Percentiles rank a stretch among this genome's conserved stretches.
Evolutionary conservation across 1,284 basidiomycete species (phyloP).

Genomic region (Meripilus lineatus): DNA sequence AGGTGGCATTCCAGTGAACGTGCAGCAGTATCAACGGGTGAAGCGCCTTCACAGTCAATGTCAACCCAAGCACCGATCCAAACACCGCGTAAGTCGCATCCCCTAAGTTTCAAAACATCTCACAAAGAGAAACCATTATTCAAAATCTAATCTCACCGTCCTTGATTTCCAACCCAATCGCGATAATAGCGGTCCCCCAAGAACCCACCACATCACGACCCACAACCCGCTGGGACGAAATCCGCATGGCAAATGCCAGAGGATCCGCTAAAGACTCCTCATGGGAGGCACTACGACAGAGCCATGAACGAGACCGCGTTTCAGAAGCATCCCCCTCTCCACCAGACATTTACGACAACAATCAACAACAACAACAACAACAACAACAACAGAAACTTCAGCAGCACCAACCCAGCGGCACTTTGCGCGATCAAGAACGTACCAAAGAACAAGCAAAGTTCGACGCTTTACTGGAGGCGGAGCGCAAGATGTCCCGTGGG

Average conservation of each 20-base stretch:
- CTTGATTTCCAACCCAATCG: too few relatives aligned
- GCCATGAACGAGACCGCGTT: constrained; percentile 40
- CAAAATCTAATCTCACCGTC: too few relatives aligned
- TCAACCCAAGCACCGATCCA: too few relatives aligned
- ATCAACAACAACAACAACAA: constrained; percentile 3
- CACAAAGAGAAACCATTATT: too few relatives aligned
- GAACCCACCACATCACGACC: constrained; percentile 15
- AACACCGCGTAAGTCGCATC: too few relatives aligned
- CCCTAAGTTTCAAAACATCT: too few relatives aligned
- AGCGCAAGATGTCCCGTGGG: constrained; percentile 34
- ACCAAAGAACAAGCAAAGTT: constrained; percentile 48
- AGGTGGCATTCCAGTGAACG: too few relatives aligned
- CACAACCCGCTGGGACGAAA: constrained; percentile 55
- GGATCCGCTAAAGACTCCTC: constrained; percentile 42
- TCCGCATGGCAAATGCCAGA: constrained; percentile 47
- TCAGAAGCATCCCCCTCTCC: constrained; percentile 6
- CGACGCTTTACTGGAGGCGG: constrained; percentile 53
- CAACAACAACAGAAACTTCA: not conserved
- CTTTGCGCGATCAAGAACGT: constrained; percentile 30
- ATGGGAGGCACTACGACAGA: constrained; percentile 64
- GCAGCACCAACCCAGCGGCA: not conserved
- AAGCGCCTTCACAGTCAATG: too few relatives aligned
- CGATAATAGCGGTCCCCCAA: too few relatives aligned
- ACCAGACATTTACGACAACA: constrained; percentile 10
- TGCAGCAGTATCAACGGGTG: too few relatives aligned